Percentiles rank a stretch among this genome's conserved stretches.
phyloP scores from a whole-genome alignment of 2,329 filamentous ascomycete species.

The Colletotrichum siamense region DNA sequence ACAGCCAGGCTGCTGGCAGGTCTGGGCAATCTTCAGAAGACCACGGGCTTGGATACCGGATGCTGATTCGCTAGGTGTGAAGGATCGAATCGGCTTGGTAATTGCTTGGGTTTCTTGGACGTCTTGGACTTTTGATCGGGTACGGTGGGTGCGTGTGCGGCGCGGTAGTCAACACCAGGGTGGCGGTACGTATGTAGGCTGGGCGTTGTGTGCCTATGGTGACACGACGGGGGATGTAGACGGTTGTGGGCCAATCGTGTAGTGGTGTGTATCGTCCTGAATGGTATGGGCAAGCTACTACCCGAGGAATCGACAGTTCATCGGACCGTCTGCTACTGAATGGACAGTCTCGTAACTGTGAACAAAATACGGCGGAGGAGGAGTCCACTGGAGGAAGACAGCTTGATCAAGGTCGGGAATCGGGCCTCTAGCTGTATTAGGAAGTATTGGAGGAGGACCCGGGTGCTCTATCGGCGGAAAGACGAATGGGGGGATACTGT shows the following conservation, averaged over 20 bases:
- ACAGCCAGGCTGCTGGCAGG: background rate
- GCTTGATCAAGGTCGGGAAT: background rate
- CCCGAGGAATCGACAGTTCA: background rate
- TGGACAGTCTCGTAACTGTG: background rate
- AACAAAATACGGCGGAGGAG: background rate
- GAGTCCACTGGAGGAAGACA: background rate
- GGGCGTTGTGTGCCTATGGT: background rate
- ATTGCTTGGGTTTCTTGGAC: slow-evolving; percentile 13
- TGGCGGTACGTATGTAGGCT: background rate
- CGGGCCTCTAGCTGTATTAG: slow-evolving; percentile 2
- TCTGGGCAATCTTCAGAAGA: background rate
- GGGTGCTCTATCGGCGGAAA: background rate
- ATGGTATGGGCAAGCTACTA: background rate
- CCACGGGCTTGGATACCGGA: background rate
- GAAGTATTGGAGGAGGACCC: background rate
- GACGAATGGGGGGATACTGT: background rate
- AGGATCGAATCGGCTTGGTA: slow-evolving; percentile 4
- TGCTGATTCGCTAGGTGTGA: background rate
- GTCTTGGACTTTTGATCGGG: background rate
- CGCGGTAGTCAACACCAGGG: background rate
- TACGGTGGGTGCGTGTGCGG: background rate
- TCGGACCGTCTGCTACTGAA: background rate
- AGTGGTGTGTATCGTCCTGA: background rate
- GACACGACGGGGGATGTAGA: background rate
- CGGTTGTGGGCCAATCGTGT: background rate